Evolutionary conservation across 2,329 filamentous ascomycete genomes (phyloP).

Genomic region (Fusarium gaditjirri): DNA sequence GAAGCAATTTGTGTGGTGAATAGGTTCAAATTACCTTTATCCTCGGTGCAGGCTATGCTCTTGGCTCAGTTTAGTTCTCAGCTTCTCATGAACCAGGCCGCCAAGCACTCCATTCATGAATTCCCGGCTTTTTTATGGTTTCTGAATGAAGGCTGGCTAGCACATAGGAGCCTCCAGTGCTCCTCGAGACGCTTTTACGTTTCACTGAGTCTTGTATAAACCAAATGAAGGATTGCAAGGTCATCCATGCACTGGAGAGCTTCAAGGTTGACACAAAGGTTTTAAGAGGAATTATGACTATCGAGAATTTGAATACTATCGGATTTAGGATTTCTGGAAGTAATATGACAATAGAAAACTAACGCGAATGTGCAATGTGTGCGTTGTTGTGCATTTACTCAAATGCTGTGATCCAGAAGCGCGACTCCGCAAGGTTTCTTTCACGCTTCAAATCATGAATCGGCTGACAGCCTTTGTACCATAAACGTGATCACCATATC

Average conservation of each 20-base stretch:
- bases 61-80: not conserved
- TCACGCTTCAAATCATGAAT: too few species aligned
- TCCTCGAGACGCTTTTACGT: accelerated
- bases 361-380: too few species aligned
- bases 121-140: accelerated
- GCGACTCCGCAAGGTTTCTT: too few species aligned
- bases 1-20: accelerated
- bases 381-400: too few species aligned
- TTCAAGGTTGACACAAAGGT: too few species aligned
- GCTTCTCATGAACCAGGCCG: not conserved
- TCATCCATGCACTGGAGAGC: too few species aligned
- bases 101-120: not conserved
- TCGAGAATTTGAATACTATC: too few species aligned
- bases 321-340: too few species aligned
- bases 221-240: accelerated
- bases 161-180: accelerated
- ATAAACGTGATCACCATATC: accelerated
- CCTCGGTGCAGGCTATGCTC: not conserved
- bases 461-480: accelerated
- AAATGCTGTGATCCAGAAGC: too few species aligned
- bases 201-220: not conserved
- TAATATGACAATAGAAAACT: too few species aligned
- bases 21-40: not conserved
- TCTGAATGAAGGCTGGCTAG: accelerated
- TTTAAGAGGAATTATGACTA: too few species aligned